Evolutionary conservation across 75 land plant genomes (phyloP), one percentile per base, ranked within the genome.

Genomic region (Cryptomeria japonica): DNA sequence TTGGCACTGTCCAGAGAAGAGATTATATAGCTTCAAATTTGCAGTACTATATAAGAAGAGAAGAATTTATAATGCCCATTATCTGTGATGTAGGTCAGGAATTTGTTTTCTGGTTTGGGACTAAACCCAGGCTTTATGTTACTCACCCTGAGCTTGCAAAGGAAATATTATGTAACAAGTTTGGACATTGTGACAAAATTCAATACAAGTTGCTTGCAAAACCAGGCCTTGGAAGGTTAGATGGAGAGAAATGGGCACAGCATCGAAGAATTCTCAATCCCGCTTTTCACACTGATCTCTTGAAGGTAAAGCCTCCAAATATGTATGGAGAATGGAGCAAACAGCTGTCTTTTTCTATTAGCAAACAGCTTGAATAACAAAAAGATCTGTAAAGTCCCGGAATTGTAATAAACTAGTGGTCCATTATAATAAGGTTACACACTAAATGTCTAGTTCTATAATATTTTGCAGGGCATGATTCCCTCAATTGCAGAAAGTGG

Each of bases 211-310:
- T 6, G 10, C 32, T 70, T 3, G 75, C 12, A 10, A 70, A 70
- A n/a, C 32, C 32, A 1, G 93, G 93, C 70, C 36, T 92, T 12
- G 70, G 79, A 32, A 86, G 39, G 51, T 84, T 83, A 41, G 90
- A 90, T 53, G 94, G 92, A 8, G 88, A 91, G n/a, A 25, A 88
- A 77, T 91, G 94, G 94, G 91, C 87, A 13, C 86, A 87, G 32
- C 89, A 83, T 64, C 84, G 92, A 83, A 89, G 78, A 9, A 76
- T 90, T 13, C 53, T 91, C 28, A 88, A 76, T 34, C 90, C 90
- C 47, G 91, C 92, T 25, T 93, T 93, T 78, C 90, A 88, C 78
- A 8, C 89, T 11, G 89, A 93, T 75, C 91, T 89, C 46, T 72
- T 93, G 31, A 93, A 91, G 91, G 94, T 93, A 87, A 51, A 34